These are phyloP conservation scores for Xylaria venustula DNA, from an alignment of 495 filamentous ascomycete species.

Conservation along the genomic window DNA sequence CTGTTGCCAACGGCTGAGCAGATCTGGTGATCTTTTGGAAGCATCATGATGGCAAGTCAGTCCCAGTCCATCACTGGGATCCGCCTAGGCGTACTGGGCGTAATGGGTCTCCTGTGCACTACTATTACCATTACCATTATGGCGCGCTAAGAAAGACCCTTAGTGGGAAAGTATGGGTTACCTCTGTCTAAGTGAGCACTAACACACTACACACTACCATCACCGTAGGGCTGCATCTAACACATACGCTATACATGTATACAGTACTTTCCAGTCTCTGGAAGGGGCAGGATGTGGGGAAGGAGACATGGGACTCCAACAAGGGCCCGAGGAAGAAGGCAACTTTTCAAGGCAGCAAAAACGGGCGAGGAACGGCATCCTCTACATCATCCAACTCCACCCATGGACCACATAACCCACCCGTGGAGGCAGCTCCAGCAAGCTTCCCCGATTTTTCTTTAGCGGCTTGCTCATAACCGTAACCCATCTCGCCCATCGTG, in stretches of 20 bases:
- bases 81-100: too few relatives aligned
- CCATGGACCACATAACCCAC: too few relatives aligned
- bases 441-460: conserved; percentile 5
- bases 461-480: neutral
- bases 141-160: too few relatives aligned
- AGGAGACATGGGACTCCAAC: too few relatives aligned
- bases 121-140: too few relatives aligned
- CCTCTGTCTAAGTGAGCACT: neutral
- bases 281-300: too few relatives aligned
- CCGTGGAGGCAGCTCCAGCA: conserved; percentile 9
- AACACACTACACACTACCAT: neutral
- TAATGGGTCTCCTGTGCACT: too few relatives aligned
- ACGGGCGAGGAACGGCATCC: neutral
- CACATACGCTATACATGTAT: neutral
- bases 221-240: neutral
- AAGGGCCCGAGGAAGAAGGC: too few relatives aligned
- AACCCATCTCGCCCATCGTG: neutral
- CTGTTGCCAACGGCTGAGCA: conserved; percentile 8
- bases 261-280: too few relatives aligned
- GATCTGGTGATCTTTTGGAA: neutral
- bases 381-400: conserved; percentile 4
- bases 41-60: neutral
- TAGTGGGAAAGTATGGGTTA: too few relatives aligned
- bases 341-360: neutral
- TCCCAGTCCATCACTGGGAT: too few relatives aligned